phyloP scores from a whole-genome alignment of 1,139 yeast genomes.

The Hyphopichia pseudoburtonii region DNA sequence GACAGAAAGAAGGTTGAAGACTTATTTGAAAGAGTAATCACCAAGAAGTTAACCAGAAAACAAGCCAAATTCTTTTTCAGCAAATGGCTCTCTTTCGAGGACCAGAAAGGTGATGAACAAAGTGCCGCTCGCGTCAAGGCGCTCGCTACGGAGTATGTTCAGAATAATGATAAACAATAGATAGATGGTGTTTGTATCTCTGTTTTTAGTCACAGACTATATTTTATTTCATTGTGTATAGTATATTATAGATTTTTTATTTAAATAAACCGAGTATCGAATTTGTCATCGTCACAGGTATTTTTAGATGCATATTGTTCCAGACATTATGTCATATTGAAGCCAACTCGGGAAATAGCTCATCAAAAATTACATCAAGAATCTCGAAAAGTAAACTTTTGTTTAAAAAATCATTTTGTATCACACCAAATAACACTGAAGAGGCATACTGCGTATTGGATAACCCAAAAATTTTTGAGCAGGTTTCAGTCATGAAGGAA shows the following conservation, averaged over 20 bases:
- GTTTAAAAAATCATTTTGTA: conserved; percentile 74
- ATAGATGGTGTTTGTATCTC: neutral
- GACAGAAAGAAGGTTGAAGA: conserved; percentile 68
- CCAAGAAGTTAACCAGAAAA: conserved; percentile 73
- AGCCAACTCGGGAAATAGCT: conserved; percentile 25
- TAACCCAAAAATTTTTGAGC: conserved; percentile 75
- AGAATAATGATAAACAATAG: conserved; percentile 11
- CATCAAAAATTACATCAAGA: conserved; percentile 31
- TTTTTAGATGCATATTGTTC: no score
- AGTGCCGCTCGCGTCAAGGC: conserved; percentile 85
- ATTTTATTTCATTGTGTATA: conserved; percentile 1
- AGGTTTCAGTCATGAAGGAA: conserved; percentile 59
- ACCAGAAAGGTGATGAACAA: conserved; percentile 64
- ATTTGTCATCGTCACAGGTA: no score
- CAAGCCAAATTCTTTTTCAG: conserved; percentile 95
- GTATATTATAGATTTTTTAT: neutral
- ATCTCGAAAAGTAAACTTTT: conserved; percentile 61
- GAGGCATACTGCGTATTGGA: conserved; percentile 67
- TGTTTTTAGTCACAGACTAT: neutral
- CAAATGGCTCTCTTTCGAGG: conserved; percentile 86
- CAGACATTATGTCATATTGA: no score
- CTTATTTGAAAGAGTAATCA: conserved; percentile 76
- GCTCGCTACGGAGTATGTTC: conserved; percentile 79
- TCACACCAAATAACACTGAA: conserved; percentile 55
- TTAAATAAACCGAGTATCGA: no score